These are phyloP conservation scores for Pythium pyrilobum DNA, from an alignment of 352 stramenopile genomes.

Conservation along the genomic window DNA sequence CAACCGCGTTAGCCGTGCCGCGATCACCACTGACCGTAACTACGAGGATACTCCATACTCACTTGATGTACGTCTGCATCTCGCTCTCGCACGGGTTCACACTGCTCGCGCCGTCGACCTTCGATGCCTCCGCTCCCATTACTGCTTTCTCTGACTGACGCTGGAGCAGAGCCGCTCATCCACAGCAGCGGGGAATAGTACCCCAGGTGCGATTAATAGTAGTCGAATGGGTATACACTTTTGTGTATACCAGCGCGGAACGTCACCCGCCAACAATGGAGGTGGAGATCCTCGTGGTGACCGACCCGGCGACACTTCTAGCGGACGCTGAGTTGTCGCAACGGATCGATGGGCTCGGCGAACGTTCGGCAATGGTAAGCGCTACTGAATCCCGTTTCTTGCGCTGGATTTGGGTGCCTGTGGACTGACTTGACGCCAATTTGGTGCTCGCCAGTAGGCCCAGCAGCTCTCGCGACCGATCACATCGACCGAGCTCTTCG, in stretches of 20 bases:
- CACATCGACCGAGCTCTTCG: constrained; percentile 45
- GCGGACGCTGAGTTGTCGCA: constrained; percentile 14
- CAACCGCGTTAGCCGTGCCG: too few species aligned
- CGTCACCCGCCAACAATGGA: constrained; percentile 4
- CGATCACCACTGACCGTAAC: too few species aligned
- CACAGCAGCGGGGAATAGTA: neutral
- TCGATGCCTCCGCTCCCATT: constrained; percentile 68
- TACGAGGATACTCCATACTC: too few species aligned
- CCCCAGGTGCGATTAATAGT: neutral
- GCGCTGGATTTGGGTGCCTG: neutral
- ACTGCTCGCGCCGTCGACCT: constrained; percentile 18
- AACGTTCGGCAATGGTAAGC: constrained; percentile 37
- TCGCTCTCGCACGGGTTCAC: constrained; percentile 46
- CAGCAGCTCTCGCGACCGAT: constrained; percentile 59
- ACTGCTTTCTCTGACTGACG: neutral
- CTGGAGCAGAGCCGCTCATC: too few species aligned
- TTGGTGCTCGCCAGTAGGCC: constrained; percentile 24
- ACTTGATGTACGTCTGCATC: constrained; percentile 78
- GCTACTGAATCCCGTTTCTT: neutral
- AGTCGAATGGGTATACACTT: neutral
- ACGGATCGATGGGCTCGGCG: constrained; percentile 40
- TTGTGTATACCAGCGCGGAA: neutral
- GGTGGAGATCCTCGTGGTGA: neutral
- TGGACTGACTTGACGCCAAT: neutral
- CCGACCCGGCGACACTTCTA: constrained; percentile 19